phyloP scores from a whole-genome alignment of 306 rosid genomes.

The Quercus ilex region DNA sequence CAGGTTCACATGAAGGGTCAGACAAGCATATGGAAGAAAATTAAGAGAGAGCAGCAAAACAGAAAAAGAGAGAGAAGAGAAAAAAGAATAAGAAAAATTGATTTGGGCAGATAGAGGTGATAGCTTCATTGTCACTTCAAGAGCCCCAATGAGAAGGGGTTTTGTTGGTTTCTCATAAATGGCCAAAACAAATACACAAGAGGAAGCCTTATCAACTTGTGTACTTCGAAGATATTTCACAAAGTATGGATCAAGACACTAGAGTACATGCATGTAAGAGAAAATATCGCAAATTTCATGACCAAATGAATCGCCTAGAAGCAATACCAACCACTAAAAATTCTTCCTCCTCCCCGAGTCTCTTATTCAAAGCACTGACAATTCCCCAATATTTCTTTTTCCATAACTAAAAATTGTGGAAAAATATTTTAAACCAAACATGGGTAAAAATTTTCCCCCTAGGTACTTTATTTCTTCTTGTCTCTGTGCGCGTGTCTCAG shows the following conservation, averaged over 20 bases:
- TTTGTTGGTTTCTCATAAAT: constrained; percentile 59
- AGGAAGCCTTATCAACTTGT: constrained; percentile 34
- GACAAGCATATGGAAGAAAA: constrained; percentile 3
- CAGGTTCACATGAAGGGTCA: constrained; percentile 37
- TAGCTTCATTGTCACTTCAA: constrained; percentile 25
- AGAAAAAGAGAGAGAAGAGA: background rate
- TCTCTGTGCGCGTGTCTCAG: background rate
- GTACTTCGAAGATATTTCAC: constrained; percentile 46
- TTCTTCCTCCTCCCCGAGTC: constrained; percentile 16
- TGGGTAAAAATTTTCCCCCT: background rate
- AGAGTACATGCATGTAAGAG: constrained; percentile 17
- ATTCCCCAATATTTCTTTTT: constrained; percentile 10
- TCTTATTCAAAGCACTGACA: background rate
- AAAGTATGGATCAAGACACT: constrained; percentile 35
- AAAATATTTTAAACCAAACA: background rate
- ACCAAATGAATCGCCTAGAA: constrained; percentile 52
- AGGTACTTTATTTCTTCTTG: background rate
- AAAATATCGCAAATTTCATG: constrained; percentile 11
- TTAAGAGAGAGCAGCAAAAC: background rate
- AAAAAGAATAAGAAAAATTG: background rate
- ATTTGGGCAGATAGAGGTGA: constrained; percentile 3
- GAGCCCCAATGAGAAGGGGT: constrained; percentile 28
- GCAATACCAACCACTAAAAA: constrained; percentile 28
- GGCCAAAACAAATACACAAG: constrained; percentile 45
- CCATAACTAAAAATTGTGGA: no score